A percentile compares a stretch with the other conserved stretches of the same genome.
phyloP scores from a whole-genome alignment of 805 yeast species.

The Peterozyma xylosa region DNA sequence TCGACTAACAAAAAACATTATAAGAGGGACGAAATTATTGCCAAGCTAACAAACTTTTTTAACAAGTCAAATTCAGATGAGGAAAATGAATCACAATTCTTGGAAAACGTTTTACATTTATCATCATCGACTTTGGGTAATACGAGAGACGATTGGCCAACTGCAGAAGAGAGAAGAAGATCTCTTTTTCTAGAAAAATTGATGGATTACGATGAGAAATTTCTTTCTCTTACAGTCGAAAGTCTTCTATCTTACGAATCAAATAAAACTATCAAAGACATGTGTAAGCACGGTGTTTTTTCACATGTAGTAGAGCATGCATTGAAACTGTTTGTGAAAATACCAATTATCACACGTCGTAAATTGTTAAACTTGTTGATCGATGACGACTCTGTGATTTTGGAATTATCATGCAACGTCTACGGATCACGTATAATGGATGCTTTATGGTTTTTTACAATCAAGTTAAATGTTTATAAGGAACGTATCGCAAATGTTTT shows the following conservation, averaged over 20 bases:
- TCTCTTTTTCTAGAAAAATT: constrained; percentile 68
- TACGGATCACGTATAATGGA: constrained; percentile 91
- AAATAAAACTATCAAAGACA: constrained; percentile 56
- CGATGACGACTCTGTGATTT: constrained; percentile 26
- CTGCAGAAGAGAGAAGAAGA: constrained; percentile 80
- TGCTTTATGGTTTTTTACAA: constrained; percentile 72
- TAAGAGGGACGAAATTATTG: constrained; percentile 51
- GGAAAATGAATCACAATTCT: constrained; percentile 27
- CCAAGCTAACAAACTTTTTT: constrained; percentile 37
- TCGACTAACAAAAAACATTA: constrained; percentile 52
- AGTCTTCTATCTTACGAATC: constrained; percentile 47
- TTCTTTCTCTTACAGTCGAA: constrained; percentile 51
- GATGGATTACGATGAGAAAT: constrained; percentile 57
- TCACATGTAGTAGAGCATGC: constrained; percentile 80
- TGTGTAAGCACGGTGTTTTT: constrained; percentile 86
- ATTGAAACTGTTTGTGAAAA: constrained; percentile 35
- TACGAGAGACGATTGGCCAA: constrained; percentile 86
- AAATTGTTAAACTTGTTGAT: constrained; percentile 59
- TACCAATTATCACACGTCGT: constrained; percentile 50
- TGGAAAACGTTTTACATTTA: constrained; percentile 62
- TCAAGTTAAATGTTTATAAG: constrained; percentile 71
- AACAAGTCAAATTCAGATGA: constrained; percentile 18
- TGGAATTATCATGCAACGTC: constrained; percentile 67
- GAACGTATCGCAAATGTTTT: constrained; percentile 77
- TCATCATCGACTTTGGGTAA: constrained; percentile 72